Conservation (phyloP, 2,329 filamentous ascomycete species). For the Fusarium bulbicola region DNA sequence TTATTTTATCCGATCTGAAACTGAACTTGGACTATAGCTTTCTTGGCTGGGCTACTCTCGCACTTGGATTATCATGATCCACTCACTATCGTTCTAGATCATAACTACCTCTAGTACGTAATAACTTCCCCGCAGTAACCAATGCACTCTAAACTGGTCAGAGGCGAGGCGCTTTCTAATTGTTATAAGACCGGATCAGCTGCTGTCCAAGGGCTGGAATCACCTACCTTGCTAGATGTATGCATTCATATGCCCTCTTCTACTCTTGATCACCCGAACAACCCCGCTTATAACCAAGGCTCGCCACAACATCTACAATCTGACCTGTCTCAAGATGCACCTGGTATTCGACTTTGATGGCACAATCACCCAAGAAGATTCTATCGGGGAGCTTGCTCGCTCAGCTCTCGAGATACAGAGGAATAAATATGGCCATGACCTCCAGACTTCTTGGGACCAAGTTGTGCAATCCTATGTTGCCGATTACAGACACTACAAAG, state of each 20-base stretch:
- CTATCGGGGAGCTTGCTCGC: constrained; percentile 58
- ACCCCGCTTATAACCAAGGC: neutral
- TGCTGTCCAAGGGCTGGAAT: neutral
- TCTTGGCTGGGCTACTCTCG: constrained; percentile 7
- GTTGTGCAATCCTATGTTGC: constrained; percentile 57
- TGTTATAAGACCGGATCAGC: constrained; percentile 8
- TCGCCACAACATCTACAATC: neutral
- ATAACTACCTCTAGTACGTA: constrained; percentile 29
- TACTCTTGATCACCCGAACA: neutral
- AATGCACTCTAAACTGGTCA: constrained; percentile 13
- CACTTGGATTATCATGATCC: constrained; percentile 23
- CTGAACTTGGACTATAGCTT: neutral
- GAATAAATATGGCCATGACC: constrained; percentile 41
- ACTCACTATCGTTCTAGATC: constrained; percentile 18
- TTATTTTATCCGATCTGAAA: neutral
- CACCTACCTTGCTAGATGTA: constrained; percentile 11
- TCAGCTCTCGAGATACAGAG: constrained; percentile 52
- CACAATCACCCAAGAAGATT: constrained; percentile 65
- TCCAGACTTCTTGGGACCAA: constrained; percentile 54
- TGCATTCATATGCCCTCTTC: constrained; percentile 5
- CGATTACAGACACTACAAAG: constrained; percentile 52
- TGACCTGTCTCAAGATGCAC: constrained; percentile 45
- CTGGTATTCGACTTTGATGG: constrained; percentile 68
- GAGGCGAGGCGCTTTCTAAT: constrained; percentile 2
- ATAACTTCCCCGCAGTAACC: constrained; percentile 34